These are phyloP conservation scores for Starmera pachycereana DNA, from an alignment of 805 yeast genomes.

Conservation along the genomic window DNA sequence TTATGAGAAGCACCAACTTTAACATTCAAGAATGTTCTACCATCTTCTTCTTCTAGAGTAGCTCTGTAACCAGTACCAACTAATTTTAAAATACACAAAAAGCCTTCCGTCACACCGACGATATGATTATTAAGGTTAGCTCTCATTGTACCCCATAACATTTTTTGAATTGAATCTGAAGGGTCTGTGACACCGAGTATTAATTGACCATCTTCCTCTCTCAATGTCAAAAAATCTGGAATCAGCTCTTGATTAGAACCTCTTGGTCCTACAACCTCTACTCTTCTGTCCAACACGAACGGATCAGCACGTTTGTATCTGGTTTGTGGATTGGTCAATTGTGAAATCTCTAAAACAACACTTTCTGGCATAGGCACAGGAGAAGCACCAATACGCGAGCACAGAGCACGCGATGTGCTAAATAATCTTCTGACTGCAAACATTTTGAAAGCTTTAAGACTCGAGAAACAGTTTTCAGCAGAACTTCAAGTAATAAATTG, in stretches of 20 bases:
- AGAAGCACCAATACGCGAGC: slow-evolving; percentile 70
- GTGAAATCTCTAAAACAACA: slow-evolving; percentile 37
- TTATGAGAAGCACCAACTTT: slow-evolving; percentile 84
- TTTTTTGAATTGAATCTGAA: slow-evolving; percentile 53
- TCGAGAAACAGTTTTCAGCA: too few species aligned
- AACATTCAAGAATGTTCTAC: slow-evolving; percentile 49
- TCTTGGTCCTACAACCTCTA: slow-evolving; percentile 65
- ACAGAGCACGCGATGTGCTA: slow-evolving; percentile 19
- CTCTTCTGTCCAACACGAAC: slow-evolving; percentile 44
- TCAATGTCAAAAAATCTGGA: slow-evolving; percentile 59
- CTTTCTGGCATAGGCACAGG: slow-evolving; percentile 64
- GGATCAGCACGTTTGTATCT: slow-evolving; percentile 59
- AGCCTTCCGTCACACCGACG: slow-evolving; percentile 89
- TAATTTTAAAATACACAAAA: slow-evolving; percentile 72
- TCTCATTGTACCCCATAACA: slow-evolving; percentile 95
- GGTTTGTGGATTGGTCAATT: slow-evolving; percentile 43
- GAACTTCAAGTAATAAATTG: too few species aligned
- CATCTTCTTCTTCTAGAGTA: slow-evolving; percentile 45
- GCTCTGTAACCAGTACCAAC: slow-evolving; percentile 98
- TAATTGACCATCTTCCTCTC: slow-evolving; percentile 29
- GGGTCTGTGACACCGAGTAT: slow-evolving; percentile 49
- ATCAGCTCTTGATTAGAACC: slow-evolving; percentile 56
- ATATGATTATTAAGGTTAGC: slow-evolving; percentile 68
- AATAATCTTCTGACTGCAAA: slow-evolving; percentile 19
- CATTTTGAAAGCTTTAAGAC: too few species aligned